Base-by-base conservation (phyloP, 768 basidiomycete species). In the Amanita phalloides region DNA sequence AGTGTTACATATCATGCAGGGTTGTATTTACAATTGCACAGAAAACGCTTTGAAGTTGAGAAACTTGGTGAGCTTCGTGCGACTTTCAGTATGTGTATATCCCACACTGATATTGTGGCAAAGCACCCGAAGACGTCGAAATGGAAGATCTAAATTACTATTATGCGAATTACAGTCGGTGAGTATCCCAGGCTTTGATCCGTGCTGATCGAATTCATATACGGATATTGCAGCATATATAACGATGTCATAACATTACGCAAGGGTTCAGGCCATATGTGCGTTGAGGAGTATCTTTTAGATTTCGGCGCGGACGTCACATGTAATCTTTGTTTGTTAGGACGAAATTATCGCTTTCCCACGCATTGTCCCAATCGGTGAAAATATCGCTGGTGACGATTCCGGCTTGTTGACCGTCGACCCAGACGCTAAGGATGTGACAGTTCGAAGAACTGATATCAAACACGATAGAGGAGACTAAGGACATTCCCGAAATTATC, bases 121-220 rank as follows among this genome's bases (percentile, higher is more conserved):
- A 55, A 91, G 90, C 84, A 33, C 73, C 86, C n/a, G 86, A 94
- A 30, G 86, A 87, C 56, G 73, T 93, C 25, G 93, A 97, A 67
- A 93, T 90, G 88, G 94, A 97, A 71, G 94, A 97, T 62, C 71
- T 97, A 32, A 95, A 95, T 68, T 96, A 84, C 66, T 97, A 97
- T 61, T 94, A 94, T 62, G 94, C 94, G 6, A 92, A 93, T 61
- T 97, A 97, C 63, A 94, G 91, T 64, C 82, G 94, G 90, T 87
- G 64, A 51, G 76, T 64, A 21, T 33, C 9, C 54, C 54, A 51
- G 47, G 7, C 30, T 25, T 45, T 52, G 35, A 25, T 57, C 45
- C 33, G 39, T 43, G 33, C 28, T 23, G 9, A 45, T 35, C 25
- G 26, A 32, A 11, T 47, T 13, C 39, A 42, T 51, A 48, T 58